A percentile compares a stretch with the other conserved stretches of the same genome.
These are phyloP conservation scores for Solanum chmielewskii DNA, from an alignment of 257 asterid genomes.

Conservation along the genomic window DNA sequence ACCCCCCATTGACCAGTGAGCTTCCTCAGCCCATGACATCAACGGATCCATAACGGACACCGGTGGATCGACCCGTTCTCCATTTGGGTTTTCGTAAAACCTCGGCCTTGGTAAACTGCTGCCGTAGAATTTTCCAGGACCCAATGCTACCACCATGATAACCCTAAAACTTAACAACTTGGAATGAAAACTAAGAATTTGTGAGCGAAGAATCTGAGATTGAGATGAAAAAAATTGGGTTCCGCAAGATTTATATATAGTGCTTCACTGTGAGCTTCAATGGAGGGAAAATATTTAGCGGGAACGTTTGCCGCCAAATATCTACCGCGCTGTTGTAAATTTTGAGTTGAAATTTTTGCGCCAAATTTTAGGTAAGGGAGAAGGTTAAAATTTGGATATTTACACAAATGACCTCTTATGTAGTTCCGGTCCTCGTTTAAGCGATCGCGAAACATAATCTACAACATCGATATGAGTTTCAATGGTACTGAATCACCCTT, in stretches of 20 bases:
- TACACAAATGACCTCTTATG: not conserved
- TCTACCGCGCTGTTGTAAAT: not conserved
- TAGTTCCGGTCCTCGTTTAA: not conserved
- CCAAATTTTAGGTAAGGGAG: not conserved
- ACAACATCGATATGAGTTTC: not conserved
- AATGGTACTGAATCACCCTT: not conserved
- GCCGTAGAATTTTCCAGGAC: constrained; percentile 89
- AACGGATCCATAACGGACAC: constrained; percentile 55
- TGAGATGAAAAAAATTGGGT: not conserved
- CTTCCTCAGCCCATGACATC: constrained; percentile 73
- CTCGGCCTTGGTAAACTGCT: constrained; percentile 87
- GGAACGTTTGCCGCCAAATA: not conserved
- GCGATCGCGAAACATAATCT: not conserved
- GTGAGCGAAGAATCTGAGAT: not conserved
- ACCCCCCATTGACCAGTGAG: constrained; percentile 99
- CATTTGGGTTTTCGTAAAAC: constrained; percentile 52
- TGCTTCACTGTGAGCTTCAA: not conserved
- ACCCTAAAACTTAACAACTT: not conserved
- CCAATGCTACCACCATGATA: constrained; percentile 64
- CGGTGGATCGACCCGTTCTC: constrained; percentile 68
- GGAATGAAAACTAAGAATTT: not conserved
- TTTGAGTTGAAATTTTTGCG: not conserved
- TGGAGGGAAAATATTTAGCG: not conserved
- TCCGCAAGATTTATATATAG: not conserved
- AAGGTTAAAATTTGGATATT: too few relatives aligned